These are phyloP conservation scores for Parietaria judaica DNA, from an alignment of 306 rosid species.

Conservation along the genomic window DNA sequence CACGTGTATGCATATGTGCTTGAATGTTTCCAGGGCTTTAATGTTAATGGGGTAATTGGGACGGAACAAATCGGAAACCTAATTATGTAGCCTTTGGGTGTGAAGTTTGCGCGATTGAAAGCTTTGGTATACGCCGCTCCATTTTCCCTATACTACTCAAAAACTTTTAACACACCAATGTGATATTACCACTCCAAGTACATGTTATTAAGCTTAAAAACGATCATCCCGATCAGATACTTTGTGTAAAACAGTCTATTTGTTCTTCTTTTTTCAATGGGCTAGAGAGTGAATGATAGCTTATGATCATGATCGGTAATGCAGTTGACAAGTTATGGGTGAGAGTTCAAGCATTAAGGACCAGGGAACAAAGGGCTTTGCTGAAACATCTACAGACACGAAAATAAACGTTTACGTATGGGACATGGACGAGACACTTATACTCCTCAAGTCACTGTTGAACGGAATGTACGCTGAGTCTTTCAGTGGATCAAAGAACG, in stretches of 20 bases:
- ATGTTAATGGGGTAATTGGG: too few relatives aligned
- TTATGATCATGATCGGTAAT: constrained; percentile 5
- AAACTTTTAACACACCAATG: too few relatives aligned
- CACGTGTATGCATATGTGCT: too few relatives aligned
- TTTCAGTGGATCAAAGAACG: constrained; percentile 59
- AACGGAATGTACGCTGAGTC: constrained; percentile 61
- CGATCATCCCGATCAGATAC: too few relatives aligned
- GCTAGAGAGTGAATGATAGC: background rate
- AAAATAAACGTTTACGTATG: constrained; percentile 58
- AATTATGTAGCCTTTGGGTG: too few relatives aligned
- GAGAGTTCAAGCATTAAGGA: constrained; percentile 21
- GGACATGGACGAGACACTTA: constrained; percentile 98
- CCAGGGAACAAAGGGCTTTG: constrained; percentile 23
- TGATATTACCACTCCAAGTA: too few relatives aligned
- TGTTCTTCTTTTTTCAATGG: constrained; percentile 15
- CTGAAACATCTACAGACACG: constrained; percentile 22
- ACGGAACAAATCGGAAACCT: too few relatives aligned
- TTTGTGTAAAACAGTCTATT: background rate
- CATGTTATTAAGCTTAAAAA: too few relatives aligned
- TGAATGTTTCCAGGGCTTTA: too few relatives aligned
- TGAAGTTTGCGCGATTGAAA: too few relatives aligned
- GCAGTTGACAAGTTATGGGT: constrained; percentile 32
- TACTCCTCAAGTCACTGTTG: constrained; percentile 77
- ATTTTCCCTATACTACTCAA: too few relatives aligned
- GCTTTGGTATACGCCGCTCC: too few relatives aligned